Evolutionary conservation across 2,329 filamentous ascomycete genomes (phyloP), one percentile per base, ranked within the genome.

Genomic region (Botryotinia calthae): DNA sequence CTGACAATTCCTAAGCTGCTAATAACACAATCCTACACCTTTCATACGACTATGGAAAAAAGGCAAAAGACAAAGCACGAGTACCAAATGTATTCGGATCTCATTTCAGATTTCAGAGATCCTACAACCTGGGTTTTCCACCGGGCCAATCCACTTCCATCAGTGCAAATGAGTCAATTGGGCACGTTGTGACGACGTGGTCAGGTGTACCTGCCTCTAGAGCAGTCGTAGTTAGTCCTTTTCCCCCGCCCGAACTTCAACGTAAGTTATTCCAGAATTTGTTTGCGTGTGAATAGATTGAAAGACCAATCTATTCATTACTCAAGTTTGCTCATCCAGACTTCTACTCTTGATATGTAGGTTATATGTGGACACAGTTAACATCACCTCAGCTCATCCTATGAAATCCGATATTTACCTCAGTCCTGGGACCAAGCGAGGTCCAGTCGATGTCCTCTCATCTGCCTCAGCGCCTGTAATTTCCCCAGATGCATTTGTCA

Each of bases 131-230:
- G 34, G 58, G 58, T 16, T 37, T 61, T 14, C 58, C 44, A 12
- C 44, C 31, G 4, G 20, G 28, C 20, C 62, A 46, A 48, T 22
- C 46, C 28, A 65, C 42, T 65, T 65, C 62, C 4, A 34, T 71
- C 61, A 71, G 61, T 66, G 37, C 51, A 8, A 71, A 71, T n/a
- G 37, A 71, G 48, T 31, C 59, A 8, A 20, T 44, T 65, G 69
- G 34, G 48, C 46, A 34, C 4, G 7, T 66, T 66, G 69, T 12
- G 8, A 65, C 69, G 6, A 71, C 69, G n/a, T 71, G 69, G 69
- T 56, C 61, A 12, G 48, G 48, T 9, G 62, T 37, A 34, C 34
- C 44, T 31, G 48, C 69, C 22, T 28, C 42, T 61, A 28, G 34
- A 46, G 20, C 37, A 34, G 28, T 71, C 18, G 28, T 46, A 20